phyloP scores from a whole-genome alignment of 768 basidiomycete species.

The Scleroderma citrinum region DNA sequence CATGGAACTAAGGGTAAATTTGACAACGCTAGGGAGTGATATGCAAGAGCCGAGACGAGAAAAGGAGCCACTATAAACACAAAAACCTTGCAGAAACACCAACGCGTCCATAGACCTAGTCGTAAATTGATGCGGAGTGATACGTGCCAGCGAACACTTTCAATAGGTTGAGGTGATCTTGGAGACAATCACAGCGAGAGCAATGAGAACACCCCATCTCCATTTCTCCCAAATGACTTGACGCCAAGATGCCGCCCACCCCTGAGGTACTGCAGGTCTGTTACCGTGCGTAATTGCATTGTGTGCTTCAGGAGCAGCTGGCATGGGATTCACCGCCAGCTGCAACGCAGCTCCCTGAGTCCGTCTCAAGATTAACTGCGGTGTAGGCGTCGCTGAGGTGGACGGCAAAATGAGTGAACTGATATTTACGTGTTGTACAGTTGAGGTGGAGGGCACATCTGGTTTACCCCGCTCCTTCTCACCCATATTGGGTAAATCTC shows the following conservation, averaged over 20 bases:
- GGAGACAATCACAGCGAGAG: slow-evolving; percentile 71
- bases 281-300: slow-evolving; percentile 20
- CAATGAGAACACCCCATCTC: slow-evolving; percentile 76
- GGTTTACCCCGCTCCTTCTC: slow-evolving; percentile 62
- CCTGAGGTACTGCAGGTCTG: slow-evolving; percentile 32
- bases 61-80: slow-evolving; percentile 6
- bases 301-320: slow-evolving; percentile 9
- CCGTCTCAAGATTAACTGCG: slow-evolving; percentile 17
- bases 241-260: slow-evolving; percentile 58
- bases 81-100: slow-evolving; percentile 4
- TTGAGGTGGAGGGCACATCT: slow-evolving; percentile 21
- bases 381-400: slow-evolving; percentile 15
- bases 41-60: slow-evolving; percentile 4
- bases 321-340: slow-evolving; percentile 10
- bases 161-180: slow-evolving; percentile 54
- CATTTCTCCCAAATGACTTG: slow-evolving; percentile 77
- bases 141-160: slow-evolving; percentile 9
- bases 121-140: not conserved
- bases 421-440: slow-evolving; percentile 6
- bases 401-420: slow-evolving; percentile 15
- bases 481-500: slow-evolving; percentile 91
- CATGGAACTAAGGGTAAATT: slow-evolving; percentile 3
- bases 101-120: too few species aligned
- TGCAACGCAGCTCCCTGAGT: slow-evolving; percentile 15
- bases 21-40: slow-evolving; percentile 9